Evolutionary conservation across 306 rosid species (phyloP), one percentile per base, ranked within the genome.

Genomic region (Cucurbita argyrosperma): DNA sequence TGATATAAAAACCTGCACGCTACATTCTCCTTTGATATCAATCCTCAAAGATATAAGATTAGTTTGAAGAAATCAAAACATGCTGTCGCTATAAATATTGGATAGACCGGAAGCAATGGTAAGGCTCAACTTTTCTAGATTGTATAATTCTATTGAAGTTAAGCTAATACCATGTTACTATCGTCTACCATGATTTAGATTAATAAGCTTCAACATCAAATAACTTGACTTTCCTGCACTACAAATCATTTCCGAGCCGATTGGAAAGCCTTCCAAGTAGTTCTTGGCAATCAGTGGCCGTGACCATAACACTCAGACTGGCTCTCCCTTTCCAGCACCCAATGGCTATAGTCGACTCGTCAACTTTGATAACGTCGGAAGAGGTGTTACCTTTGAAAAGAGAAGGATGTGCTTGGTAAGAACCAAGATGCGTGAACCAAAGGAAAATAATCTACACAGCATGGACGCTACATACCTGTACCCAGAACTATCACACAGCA

Each of bases 321-420:
- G 85, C 82, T 84, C 83, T 83, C 60, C 99, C 99, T 81, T 75
- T 95, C 99, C 99, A 95, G 90, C 97, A 91, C 56, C 97, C 97
- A 64, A 95, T 95, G 78, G 99, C 99, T 78, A 95, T 88, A 38
- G 96, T 85, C 13, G 97, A 88, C 42, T 82, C 86, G n/a, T 89
- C 92, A 19, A 89, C 90, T 76, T 87, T 15, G 82, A 76, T 72
- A 60, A 83, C 43, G 46, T 83, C 88, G 4, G 70, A 72, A 0
- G 75, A 59, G 74, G 72, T 66, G 49, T 51, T 65, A 37, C 76
- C 77, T 65, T 96, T 94, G 91, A 75, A 82, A 23, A 58, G 49
- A 69, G 81, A 57, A 15, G 8, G 69, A n/a, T 46, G 10, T 26
- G 15, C 50, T 56, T 57, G 70, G 56, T 35, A 49, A 23, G 4